phyloP scores from a whole-genome alignment of 192 early-diverging fungal species.

The Rhizoclosmatium globosum region DNA sequence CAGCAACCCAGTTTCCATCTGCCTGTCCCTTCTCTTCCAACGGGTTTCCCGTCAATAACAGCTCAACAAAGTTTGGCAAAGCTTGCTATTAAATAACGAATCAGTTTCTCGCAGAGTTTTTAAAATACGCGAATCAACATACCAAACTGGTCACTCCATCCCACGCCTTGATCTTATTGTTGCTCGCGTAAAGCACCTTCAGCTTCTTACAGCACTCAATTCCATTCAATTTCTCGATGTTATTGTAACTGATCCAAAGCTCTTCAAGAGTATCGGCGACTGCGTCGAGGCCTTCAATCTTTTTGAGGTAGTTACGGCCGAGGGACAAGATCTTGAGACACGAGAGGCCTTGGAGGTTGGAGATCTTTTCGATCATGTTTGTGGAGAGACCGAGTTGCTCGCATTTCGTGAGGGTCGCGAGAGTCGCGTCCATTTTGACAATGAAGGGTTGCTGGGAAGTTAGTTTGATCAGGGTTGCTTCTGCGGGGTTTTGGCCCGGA shows the following conservation, averaged over 20 bases:
- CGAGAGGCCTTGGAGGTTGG: conserved; percentile 47
- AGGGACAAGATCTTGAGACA: conserved; percentile 54
- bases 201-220: conserved; percentile 63
- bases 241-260: conserved; percentile 63
- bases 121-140: background rate
- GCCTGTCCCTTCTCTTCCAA: conserved; percentile 65
- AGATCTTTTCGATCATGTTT: conserved; percentile 61
- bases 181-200: conserved; percentile 59
- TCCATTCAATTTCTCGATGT: conserved; percentile 58
- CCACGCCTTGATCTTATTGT: conserved; percentile 66
- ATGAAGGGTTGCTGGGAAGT: conserved; percentile 57
- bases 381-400: conserved; percentile 60
- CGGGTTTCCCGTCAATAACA: conserved; percentile 61
- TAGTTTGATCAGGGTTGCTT: conserved; percentile 57
- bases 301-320: conserved; percentile 59
- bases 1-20: conserved; percentile 61
- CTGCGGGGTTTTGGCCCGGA: conserved; percentile 31
- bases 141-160: conserved; percentile 46
- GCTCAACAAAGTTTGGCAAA: conserved; percentile 57
- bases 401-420: conserved; percentile 45
- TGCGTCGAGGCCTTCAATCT: conserved; percentile 63
- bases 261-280: conserved; percentile 63
- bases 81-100: conserved; percentile 24
- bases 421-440: conserved; percentile 57
- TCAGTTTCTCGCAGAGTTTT: too few relatives aligned